Evolutionary conservation across 2,329 filamentous ascomycete genomes (phyloP).

Genomic region (Arthrobotrys iridis): DNA sequence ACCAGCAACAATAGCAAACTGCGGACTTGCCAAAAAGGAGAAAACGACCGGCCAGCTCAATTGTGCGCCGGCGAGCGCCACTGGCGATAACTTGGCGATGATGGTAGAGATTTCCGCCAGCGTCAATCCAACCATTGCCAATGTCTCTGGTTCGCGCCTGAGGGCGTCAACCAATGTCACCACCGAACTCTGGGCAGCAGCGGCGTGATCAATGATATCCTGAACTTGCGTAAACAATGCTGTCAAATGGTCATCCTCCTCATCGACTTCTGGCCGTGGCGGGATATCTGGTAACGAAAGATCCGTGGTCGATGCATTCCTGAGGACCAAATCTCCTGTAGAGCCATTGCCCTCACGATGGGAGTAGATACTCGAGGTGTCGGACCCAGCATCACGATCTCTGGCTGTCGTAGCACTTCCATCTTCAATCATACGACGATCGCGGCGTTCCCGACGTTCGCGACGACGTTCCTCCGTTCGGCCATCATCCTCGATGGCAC

Average conservation of each 20-base stretch:
- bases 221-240: conserved; percentile 56
- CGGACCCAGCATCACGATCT: conserved; percentile 24
- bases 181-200: conserved; percentile 67
- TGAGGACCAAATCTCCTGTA: conserved; percentile 37
- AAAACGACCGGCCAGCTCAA: conserved; percentile 85
- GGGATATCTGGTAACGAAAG: conserved; percentile 42
- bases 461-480: conserved; percentile 35
- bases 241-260: conserved; percentile 49
- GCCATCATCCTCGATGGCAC: conserved; percentile 46
- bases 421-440: conserved; percentile 42
- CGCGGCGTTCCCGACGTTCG: conserved; percentile 31
- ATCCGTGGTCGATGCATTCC: conserved; percentile 27
- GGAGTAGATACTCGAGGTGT: conserved; percentile 50
- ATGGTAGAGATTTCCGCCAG: conserved; percentile 89
- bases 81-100: conserved; percentile 83
- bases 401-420: conserved; percentile 20
- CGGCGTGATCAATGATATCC: conserved; percentile 57
- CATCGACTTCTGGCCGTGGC: conserved; percentile 41
- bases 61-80: conserved; percentile 79
- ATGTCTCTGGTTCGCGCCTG: conserved; percentile 85
- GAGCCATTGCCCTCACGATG: conserved; percentile 37
- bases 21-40: conserved; percentile 83
- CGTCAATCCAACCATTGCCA: conserved; percentile 91
- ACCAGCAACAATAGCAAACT: conserved; percentile 92
- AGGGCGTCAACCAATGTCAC: conserved; percentile 82